Conservation (phyloP, 768 basidiomycete species). For the Pleurotus pulmonarius region DNA sequence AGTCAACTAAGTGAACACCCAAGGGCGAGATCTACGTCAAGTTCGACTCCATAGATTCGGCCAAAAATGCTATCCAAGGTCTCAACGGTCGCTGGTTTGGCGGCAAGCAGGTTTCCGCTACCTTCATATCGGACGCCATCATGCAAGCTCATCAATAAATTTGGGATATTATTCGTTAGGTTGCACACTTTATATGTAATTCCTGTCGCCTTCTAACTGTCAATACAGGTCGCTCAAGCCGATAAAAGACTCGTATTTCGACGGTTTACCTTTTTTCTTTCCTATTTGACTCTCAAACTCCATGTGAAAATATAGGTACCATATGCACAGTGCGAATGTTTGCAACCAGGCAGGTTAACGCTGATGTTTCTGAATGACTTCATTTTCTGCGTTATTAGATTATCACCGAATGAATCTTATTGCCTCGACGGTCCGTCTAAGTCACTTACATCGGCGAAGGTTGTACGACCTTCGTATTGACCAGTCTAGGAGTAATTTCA, state of each 20-base stretch:
- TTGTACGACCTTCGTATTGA: neutral
- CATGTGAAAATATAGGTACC: constrained; percentile 4
- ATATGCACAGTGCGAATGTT: constrained; percentile 3
- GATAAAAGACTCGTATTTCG: constrained; percentile 5
- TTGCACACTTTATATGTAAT: constrained; percentile 21
- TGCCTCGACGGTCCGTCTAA: constrained; percentile 1
- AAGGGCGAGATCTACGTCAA: constrained; percentile 98
- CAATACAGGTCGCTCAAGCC: constrained; percentile 1
- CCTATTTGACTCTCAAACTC: neutral
- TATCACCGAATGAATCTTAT: constrained; percentile 6
- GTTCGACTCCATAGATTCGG: constrained; percentile 74
- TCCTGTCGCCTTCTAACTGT: constrained; percentile 17
- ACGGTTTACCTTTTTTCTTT: neutral
- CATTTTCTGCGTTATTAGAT: constrained; percentile 7
- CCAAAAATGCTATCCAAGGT: constrained; percentile 82
- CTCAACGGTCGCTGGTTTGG: constrained; percentile 98
- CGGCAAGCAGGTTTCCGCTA: constrained; percentile 81
- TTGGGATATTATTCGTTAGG: constrained; percentile 24
- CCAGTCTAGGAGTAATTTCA: neutral
- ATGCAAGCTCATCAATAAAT: constrained; percentile 85
- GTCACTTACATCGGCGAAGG: neutral
- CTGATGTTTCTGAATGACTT: constrained; percentile 12
- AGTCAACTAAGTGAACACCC: constrained; percentile 9
- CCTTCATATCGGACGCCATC: constrained; percentile 90
- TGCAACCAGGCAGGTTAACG: constrained; percentile 5